phyloP scores from a whole-genome alignment of 2,329 filamentous ascomycete species.

The Karstenula rhodostoma region DNA sequence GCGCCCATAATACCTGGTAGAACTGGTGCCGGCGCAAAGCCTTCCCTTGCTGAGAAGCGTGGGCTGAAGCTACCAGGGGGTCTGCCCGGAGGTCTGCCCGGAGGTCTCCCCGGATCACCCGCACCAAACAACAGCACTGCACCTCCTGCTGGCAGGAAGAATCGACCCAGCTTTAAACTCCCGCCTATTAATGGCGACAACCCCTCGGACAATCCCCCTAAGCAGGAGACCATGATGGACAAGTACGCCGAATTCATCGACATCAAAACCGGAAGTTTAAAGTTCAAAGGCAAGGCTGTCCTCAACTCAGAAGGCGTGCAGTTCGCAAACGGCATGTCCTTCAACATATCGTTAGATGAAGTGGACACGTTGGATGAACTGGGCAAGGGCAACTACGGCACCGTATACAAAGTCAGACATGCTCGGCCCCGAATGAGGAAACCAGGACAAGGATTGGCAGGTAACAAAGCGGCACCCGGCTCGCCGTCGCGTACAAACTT shows the following conservation, averaged over 20 bases:
- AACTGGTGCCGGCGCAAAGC: conserved; percentile 57
- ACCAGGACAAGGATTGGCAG: conserved; percentile 66
- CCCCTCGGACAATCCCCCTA: conserved; percentile 33
- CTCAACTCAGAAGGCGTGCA: conserved; percentile 91
- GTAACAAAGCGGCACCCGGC: conserved; percentile 59
- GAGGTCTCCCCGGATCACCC: conserved; percentile 56
- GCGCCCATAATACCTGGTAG: conserved; percentile 58
- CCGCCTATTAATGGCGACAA: conserved; percentile 53
- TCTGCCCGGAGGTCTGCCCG: conserved; percentile 59
- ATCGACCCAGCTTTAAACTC: conserved; percentile 52
- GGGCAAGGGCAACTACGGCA: conserved; percentile 98
- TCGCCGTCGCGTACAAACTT: conserved; percentile 45
- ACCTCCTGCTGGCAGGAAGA: conserved; percentile 49
- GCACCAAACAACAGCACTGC: conserved; percentile 52
- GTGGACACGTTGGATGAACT: conserved; percentile 92
- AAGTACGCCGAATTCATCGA: conserved; percentile 86
- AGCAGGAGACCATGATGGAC: conserved; percentile 61
- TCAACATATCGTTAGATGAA: conserved; percentile 94
- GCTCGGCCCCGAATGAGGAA: conserved; percentile 71
- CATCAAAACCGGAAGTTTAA: conserved; percentile 87
- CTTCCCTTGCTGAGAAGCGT: conserved; percentile 73
- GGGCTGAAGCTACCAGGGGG: conserved; percentile 69
- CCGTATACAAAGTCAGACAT: conserved; percentile 95
- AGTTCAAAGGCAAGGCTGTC: conserved; percentile 90
- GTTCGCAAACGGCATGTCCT: conserved; percentile 87